Percentiles rank a stretch among this genome's conserved stretches.
Conservation (phyloP, 2,329 filamentous ascomycete species). For the Zasmidium citrigriseum region DNA sequence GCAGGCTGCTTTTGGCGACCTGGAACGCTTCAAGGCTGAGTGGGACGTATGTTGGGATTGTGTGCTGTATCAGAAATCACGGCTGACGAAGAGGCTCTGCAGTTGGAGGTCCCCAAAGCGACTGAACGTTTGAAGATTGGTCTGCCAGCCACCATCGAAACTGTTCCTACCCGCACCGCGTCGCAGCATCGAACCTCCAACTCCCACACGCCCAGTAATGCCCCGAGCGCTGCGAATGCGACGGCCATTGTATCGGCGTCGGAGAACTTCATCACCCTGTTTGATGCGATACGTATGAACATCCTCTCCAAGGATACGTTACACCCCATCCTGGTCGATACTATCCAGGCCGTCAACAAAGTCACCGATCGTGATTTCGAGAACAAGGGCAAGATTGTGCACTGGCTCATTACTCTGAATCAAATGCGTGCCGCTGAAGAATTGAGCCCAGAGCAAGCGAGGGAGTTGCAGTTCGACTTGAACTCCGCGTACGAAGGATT, state of each 20-base stretch:
- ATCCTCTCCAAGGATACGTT: constrained; percentile 92
- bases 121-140: constrained; percentile 91
- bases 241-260: constrained; percentile 80
- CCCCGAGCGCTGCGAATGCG: constrained; percentile 27
- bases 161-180: constrained; percentile 49
- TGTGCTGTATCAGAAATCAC: constrained; percentile 8
- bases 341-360: constrained; percentile 96
- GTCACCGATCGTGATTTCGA: constrained; percentile 96
- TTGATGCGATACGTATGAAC: constrained; percentile 90
- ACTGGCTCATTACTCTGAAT: constrained; percentile 96
- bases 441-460: constrained; percentile 79
- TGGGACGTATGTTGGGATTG: constrained; percentile 73
- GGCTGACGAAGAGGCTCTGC: constrained; percentile 16
- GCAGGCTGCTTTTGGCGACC: constrained; percentile 79
- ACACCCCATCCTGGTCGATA: constrained; percentile 91
- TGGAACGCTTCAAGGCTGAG: constrained; percentile 86
- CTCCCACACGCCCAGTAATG: constrained; percentile 20
- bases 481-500: constrained; percentile 94
- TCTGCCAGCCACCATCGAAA: constrained; percentile 79
- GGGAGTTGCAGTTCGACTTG: constrained; percentile 90
- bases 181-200: constrained; percentile 19
- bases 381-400: constrained; percentile 92
- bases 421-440: constrained; percentile 97
- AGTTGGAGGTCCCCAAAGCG: constrained; percentile 93
- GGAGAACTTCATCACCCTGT: constrained; percentile 97